phyloP scores from a whole-genome alignment of 2,329 filamentous ascomycete genomes.

The Elsinoe australis region DNA sequence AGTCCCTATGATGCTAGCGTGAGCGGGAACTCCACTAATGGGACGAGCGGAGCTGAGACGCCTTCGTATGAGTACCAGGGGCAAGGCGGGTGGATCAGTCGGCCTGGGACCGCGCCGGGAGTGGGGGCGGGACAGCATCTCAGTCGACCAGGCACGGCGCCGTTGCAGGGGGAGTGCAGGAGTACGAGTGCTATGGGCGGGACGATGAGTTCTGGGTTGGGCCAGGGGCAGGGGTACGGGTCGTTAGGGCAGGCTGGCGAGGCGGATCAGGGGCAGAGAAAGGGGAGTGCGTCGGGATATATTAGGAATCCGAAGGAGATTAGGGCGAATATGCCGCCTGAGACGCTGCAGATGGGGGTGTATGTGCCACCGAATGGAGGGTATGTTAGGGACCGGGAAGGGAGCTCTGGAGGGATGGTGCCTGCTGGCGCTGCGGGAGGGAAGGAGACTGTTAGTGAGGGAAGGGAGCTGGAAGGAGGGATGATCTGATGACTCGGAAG shows the following conservation, averaged over 20 bases:
- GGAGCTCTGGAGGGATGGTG: background rate
- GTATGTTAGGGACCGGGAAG: constrained; percentile 1
- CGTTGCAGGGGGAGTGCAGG: background rate
- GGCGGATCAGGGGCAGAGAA: background rate
- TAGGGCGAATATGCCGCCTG: constrained; percentile 44
- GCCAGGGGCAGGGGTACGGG: background rate
- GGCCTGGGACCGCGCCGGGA: background rate
- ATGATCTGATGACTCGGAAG: background rate
- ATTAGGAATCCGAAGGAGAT: constrained; percentile 39
- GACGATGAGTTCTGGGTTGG: constrained; percentile 3
- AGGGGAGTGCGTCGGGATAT: constrained; percentile 15
- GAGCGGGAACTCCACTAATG: background rate
- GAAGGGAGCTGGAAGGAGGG: background rate
- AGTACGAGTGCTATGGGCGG: constrained; percentile 24
- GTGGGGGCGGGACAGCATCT: background rate
- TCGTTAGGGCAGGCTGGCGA: background rate
- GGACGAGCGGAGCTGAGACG: background rate
- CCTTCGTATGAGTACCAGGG: background rate
- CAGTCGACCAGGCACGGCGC: constrained; percentile 6
- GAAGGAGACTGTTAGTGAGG: constrained; percentile 3
- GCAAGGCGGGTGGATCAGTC: background rate
- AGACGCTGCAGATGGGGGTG: constrained; percentile 39
- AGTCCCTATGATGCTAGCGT: constrained; percentile 28
- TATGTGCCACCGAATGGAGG: constrained; percentile 21
- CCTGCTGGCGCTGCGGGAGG: background rate